A percentile compares a stretch with the other conserved stretches of the same genome.
Evolutionary conservation across 2,329 filamentous ascomycete species (phyloP).

Genomic region (Colletotrichum chrysophilum): DNA sequence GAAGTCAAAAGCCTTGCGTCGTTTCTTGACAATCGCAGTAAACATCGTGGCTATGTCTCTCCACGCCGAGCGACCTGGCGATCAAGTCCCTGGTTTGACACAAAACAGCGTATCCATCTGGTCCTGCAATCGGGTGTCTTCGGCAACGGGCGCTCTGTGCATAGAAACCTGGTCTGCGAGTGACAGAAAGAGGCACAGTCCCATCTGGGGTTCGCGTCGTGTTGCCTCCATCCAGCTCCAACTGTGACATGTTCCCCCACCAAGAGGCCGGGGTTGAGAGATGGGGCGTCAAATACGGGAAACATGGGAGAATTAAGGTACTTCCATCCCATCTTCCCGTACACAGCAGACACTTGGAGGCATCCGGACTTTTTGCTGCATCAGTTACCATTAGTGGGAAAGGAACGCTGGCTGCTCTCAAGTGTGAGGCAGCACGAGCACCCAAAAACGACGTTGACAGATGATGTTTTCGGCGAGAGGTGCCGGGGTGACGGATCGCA

Average conservation of each 20-base stretch:
- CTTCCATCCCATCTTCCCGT: constrained; percentile 2
- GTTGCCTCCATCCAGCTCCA: constrained; percentile 13
- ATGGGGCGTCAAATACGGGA: constrained; percentile 18
- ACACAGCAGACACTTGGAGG: neutral
- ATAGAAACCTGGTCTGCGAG: neutral
- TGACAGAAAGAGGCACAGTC: neutral
- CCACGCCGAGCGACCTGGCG: neutral
- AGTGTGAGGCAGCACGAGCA: neutral
- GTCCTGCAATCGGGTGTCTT: neutral
- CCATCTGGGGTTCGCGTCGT: constrained; percentile 10
- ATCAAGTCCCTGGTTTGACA: neutral
- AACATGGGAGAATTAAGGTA: constrained; percentile 18
- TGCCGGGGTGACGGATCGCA: neutral
- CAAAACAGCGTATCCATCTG: neutral
- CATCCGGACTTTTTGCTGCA: neutral
- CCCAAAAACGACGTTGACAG: neutral
- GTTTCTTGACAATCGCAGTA: neutral
- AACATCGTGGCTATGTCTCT: neutral
- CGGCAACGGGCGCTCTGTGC: constrained; percentile 1
- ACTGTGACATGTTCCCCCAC: constrained; percentile 14
- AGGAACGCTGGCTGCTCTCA: neutral
- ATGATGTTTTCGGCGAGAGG: neutral
- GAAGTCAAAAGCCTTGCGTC: neutral
- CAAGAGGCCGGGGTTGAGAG: neutral
- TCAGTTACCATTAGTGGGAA: constrained; percentile 3